Evolutionary conservation across 2,329 filamentous ascomycete genomes (phyloP), one percentile per base, ranked within the genome.

Genomic region (Xylaria sp.): DNA sequence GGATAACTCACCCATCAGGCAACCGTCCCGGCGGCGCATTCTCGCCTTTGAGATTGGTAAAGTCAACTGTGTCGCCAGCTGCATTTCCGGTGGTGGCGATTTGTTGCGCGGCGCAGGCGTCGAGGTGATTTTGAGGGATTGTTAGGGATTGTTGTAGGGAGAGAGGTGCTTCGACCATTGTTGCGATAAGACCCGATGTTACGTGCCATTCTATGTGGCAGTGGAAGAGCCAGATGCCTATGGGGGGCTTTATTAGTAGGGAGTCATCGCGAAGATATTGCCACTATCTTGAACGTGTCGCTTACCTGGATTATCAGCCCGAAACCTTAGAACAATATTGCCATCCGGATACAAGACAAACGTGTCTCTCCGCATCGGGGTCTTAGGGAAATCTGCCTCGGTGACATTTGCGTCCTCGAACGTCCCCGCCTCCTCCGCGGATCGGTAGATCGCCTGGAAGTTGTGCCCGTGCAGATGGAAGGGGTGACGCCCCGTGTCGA

Each of bases 181-280:
- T 89, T 28, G 89, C 86, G 3, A 88, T 82, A 2, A 93, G 83
- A n/a, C 91, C 91, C 3, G 88, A 88, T 0, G 85, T 81, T 66
- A 92, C 83, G 76, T 93, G 91, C 91, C 91, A 95, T 76, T 93
- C 91, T 62, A 94, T 90, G 77, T 95, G 92, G 79, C 92, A 94
- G 80, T 94, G 92, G 81, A 94, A 92, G 4, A 92, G 79, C 89
- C 89, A 92, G 26, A 92, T 82, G 44, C 87, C 83, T 28, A 28
- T 28, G 2, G 23, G 28, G 28, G 28, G 28, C 28, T 28, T 28
- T 28, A 4, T 28, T 4, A 28, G 28, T 28, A 28, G 3, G 28
- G 28, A 4, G 28, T 28, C 28, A 28, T 28, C 28, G 28, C 28
- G 28, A 28, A 28, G 28, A 28, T 28, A 28, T 28, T 28, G 28